phyloP scores from a whole-genome alignment of 2,329 filamentous ascomycete genomes.

The Paraphaeosphaeria minitans region DNA sequence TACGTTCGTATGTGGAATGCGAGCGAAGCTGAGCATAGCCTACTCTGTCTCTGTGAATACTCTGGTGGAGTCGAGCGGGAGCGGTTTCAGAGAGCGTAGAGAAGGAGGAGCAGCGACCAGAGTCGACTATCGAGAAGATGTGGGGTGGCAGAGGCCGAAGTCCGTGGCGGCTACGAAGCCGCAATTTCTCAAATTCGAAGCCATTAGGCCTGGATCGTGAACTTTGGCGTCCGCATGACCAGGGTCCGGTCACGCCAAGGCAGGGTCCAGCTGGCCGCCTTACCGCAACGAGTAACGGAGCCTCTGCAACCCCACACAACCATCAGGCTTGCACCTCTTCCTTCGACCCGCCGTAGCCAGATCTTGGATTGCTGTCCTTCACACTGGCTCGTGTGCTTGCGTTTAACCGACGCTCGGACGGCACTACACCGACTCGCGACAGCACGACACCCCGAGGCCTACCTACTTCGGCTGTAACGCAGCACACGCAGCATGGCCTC shows the following conservation, averaged over 20 bases:
- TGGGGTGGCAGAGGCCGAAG: constrained; percentile 3
- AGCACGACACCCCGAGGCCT: background rate
- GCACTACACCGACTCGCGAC: background rate
- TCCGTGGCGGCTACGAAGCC: constrained; percentile 1
- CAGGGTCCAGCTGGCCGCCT: constrained; percentile 30
- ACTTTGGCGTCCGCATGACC: constrained; percentile 33
- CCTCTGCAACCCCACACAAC: constrained; percentile 17
- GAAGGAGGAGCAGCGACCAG: background rate
- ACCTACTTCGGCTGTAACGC: constrained; percentile 5
- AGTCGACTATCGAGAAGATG: background rate
- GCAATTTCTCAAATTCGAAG: constrained; percentile 21
- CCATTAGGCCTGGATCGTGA: constrained; percentile 37
- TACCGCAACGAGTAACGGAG: constrained; percentile 21
- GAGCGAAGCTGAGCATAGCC: constrained; percentile 30
- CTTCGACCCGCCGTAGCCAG: constrained; percentile 4
- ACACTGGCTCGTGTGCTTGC: constrained; percentile 8
- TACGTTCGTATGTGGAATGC: constrained; percentile 15
- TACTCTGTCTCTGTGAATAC: constrained; percentile 11
- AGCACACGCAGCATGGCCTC: background rate
- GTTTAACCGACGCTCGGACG: constrained; percentile 12
- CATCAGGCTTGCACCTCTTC: constrained; percentile 26
- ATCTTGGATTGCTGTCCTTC: background rate
- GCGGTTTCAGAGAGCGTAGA: background rate
- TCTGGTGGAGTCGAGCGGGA: background rate
- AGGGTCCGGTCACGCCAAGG: background rate